Evolutionary conservation across 1,284 basidiomycete genomes (phyloP), one percentile per base, ranked within the genome.

Genomic region (Ustilago curta): DNA sequence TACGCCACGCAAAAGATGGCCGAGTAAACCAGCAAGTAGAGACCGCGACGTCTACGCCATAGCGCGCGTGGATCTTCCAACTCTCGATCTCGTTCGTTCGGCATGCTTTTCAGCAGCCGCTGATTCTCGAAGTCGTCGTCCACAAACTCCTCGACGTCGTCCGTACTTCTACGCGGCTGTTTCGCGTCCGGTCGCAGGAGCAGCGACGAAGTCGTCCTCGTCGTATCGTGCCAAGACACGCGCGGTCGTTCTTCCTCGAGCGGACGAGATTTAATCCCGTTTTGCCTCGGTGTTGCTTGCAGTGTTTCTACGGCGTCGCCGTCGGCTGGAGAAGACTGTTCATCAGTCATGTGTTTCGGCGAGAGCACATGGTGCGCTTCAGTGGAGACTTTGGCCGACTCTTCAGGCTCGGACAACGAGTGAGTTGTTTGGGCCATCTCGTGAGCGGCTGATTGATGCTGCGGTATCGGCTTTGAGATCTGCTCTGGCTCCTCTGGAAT

Each of bases 1-100:
- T 91, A 89, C 21, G 90, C 89, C 43, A 91, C 88, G 60, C 91
- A 84, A 82, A 89, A 88, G 84, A 92, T 90, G 40, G 78, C 72
- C 42, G 71, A 74, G 57, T 78, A 80, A 7, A 80, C 71, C 47
- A 77, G 50, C 42, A 78, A 42, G 50, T 80, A 80, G 35, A 73
- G 35, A 4, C 59, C 61, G 3, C 75, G 57, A 18, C 70, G 63
- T 18, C 61, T 56, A 2, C 65, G 59, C 73, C 73, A 76, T 2
- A 64, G 57, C 5, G 39, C 57, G 9, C 64, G 62, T 16, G 72
- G 53, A 14, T 67, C 45, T n/a, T 69, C 63, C 12, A 52, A 1
- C 4, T 56, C 53, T 4, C 37, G 66, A 14, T 64, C 69, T 2
- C 63, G 54, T n/a, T 66, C 59, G 21, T 47, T 42, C 5, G 55